Base-by-base conservation (phyloP, 495 filamentous ascomycete genomes). In the Penicillium ucsense region DNA sequence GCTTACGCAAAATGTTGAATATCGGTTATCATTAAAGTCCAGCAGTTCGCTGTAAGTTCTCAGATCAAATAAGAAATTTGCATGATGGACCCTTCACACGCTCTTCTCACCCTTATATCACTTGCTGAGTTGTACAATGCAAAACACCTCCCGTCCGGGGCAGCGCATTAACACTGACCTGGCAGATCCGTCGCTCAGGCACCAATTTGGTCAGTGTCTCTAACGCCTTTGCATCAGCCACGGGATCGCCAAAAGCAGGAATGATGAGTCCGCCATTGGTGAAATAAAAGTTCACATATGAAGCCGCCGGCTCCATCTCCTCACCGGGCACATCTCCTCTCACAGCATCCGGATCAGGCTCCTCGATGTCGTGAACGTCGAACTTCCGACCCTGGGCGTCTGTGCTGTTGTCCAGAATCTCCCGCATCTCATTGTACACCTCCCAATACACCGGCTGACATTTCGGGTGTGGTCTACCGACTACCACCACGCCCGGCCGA, bases 201-300 rank as follows among this genome's bases (percentile, higher is more conserved):
- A 61, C 53, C 8, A 66, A 41, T 3, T 33, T 47, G 40, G 52
- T 41, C 28, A 65, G 28, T 11, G 47, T 53, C 43, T 57, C 54
- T n/a, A 65, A 41, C 5, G 64, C 62, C 40, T 50, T 49, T 5
- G 4, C 20, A 51, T 67, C 64, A 31, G 51, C 38, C 38, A 43
- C 46, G 0, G 30, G 12, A 56, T 67, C 65, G 9, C 65, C 65
- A 55, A 68, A 68, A 2, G 46, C 48, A 41, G 65, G 65, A n/a
- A 66, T 41, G 3, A 68, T 51, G 43, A 68, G 42, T 2, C 59
- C 65, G 0, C 59, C 61, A 53, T 68, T 68, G 32, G 52, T 55
- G 41, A 66, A 62, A 35, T 68, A 66, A 31, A 63, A 68, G 39
- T 68, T 68, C 29, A 68, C 65, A 49, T 68, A 68, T 6, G 56